Conservation (phyloP, 306 rosid species). For the Begonia fuchsioides region DNA sequence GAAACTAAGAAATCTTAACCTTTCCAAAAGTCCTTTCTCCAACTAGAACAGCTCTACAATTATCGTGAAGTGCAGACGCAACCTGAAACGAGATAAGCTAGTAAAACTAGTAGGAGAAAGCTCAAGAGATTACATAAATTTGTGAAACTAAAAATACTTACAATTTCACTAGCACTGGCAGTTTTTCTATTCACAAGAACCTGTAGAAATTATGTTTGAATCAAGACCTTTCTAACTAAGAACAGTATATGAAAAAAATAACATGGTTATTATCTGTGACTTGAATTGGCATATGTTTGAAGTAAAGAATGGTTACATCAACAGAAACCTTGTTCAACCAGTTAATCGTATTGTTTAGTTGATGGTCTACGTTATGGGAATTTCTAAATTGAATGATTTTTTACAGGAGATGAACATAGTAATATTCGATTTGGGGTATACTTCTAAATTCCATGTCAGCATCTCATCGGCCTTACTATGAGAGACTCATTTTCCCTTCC, state of each 20-base stretch:
- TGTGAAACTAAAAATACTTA: slow-evolving; percentile 31
- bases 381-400: no score
- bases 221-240: slow-evolving; percentile 14
- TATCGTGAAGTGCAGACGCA: slow-evolving; percentile 96
- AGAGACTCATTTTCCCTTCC: background rate
- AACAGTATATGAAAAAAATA: background rate
- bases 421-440: no score
- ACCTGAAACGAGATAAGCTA: slow-evolving; percentile 46
- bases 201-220: slow-evolving; percentile 30
- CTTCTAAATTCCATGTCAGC: no score
- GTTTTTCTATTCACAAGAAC: slow-evolving; percentile 82
- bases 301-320: no score
- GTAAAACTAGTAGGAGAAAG: slow-evolving; percentile 6
- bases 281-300: no score
- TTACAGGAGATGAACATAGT: no score
- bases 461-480: background rate
- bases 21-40: slow-evolving; percentile 90
- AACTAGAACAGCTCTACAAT: slow-evolving; percentile 90
- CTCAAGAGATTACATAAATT: slow-evolving; percentile 11
- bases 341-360: no score
- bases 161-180: slow-evolving; percentile 99
- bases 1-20: slow-evolving; percentile 24
- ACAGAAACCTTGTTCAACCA: no score
- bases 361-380: no score
- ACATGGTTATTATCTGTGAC: no score